Evolutionary conservation across 768 basidiomycete genomes (phyloP), one percentile per base, ranked within the genome.

Genomic region (Leccinum subtestaceum): DNA sequence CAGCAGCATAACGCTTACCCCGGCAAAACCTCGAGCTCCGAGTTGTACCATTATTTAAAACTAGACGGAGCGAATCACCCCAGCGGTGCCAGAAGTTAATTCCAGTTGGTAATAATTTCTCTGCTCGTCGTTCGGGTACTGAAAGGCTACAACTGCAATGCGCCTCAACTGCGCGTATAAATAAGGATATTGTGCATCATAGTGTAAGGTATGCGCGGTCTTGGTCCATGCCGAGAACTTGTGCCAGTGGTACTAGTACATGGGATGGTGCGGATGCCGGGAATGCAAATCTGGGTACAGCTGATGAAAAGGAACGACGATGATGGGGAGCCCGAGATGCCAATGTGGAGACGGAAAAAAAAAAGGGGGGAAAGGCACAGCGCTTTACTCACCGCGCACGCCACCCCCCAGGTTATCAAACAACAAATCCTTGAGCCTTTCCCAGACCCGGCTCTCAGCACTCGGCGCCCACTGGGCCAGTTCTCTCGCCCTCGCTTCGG

Each of bases 371-470:
- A n/a, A 32, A 34, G 46, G 29, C 50, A 52, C 31, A 50, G 19
- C 50, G 19, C 47, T 52, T 67, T 49, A 71, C 67, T 57, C 70
- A 63, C 63, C 61, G 11, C 60, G 67, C 31, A 59, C 15, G 50
- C 60, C 53, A 12, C 58, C 58, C 9, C 62, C 62, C 36, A 74
- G 48, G 23, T 67, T 68, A 51, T 74, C 68, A 60, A 68, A 69
- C 19, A 72, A 58, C 60, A 72, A 54, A 57, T 69, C 70, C 53
- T 66, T 74, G 59, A 72, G 53, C 57, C 57, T 66, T 48, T 61
- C 69, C 70, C 68, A 72, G 27, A 74, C 59, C 29, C 61, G 64
- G 34, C 29, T 63, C 27, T 72, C 72, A 9, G 47, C 38, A 58
- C 32, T 57, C 12, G 61, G 61, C 12, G 51, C 40, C 25, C 59